Conservation (phyloP, 192 early-diverging fungal species). For the Polychytrium aggregatum region DNA sequence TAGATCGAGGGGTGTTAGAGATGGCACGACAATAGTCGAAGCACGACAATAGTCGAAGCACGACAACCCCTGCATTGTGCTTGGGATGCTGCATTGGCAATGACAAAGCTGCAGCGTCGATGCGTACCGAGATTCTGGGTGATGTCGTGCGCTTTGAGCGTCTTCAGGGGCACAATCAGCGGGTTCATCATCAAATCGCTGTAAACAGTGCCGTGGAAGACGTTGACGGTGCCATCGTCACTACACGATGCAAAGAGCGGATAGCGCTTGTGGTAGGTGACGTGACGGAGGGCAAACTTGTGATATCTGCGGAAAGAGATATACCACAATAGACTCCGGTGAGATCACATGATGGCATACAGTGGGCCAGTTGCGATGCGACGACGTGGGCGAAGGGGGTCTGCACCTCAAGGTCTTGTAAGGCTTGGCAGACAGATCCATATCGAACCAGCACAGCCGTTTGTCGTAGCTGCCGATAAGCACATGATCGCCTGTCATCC, state of each 20-base stretch:
- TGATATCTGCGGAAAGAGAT: conserved; percentile 51
- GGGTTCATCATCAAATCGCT: conserved; percentile 92
- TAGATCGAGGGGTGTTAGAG: not conserved
- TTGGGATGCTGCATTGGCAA: not conserved
- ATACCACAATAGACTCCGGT: too few relatives aligned
- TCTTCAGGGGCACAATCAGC: conserved; percentile 96
- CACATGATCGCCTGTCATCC: conserved; percentile 74
- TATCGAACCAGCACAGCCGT: conserved; percentile 92
- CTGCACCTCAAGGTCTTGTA: conserved; percentile 76
- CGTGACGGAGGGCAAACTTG: conserved; percentile 75
- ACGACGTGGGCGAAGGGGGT: too few relatives aligned
- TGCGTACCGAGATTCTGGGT: conserved; percentile 56
- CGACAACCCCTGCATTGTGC: conserved; percentile 12
- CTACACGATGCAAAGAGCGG: conserved; percentile 88
- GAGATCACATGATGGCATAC: too few relatives aligned
- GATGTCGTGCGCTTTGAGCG: conserved; percentile 67
- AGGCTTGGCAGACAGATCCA: conserved; percentile 85
- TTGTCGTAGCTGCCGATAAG: conserved; percentile 94
- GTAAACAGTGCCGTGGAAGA: conserved; percentile 99
- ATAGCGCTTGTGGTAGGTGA: conserved; percentile 72
- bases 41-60: not conserved
- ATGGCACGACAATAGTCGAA: not conserved
- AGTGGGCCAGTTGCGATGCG: too few relatives aligned
- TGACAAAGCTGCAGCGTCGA: not conserved
- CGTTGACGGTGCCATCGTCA: conserved; percentile 86